These are phyloP conservation scores for Athelia psychrophila DNA, from an alignment of 1,284 basidiomycete species.

Conservation along the genomic window DNA sequence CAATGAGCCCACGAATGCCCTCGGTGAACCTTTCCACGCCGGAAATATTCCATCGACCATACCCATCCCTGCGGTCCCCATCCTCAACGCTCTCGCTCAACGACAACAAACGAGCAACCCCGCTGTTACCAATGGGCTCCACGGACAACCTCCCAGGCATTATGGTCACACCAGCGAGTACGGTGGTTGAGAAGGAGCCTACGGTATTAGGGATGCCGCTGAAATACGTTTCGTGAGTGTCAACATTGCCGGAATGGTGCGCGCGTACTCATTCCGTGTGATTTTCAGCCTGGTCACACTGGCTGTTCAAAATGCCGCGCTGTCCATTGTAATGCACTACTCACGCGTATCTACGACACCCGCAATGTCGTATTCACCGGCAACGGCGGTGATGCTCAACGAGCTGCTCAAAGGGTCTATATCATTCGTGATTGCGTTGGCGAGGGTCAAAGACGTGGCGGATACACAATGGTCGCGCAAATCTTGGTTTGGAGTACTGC, in stretches of 20 bases:
- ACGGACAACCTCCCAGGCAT: conserved; percentile 6
- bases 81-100: conserved; percentile 25
- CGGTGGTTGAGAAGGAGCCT: conserved; percentile 18
- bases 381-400: conserved; percentile 90
- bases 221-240: conserved; percentile 62
- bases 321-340: conserved; percentile 96
- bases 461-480: conserved; percentile 40
- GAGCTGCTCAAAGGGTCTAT: conserved; percentile 93
- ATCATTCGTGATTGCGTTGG: conserved; percentile 74
- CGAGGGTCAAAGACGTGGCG: conserved; percentile 37
- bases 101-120: conserved; percentile 14
- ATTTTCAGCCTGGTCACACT: conserved; percentile 80
- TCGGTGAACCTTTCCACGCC: conserved; percentile 26
- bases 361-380: conserved; percentile 83
- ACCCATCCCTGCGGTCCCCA: conserved; percentile 34
- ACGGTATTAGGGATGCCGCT: conserved; percentile 53
- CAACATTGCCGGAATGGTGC: background rate
- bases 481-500: conserved; percentile 38
- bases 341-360: conserved; percentile 83
- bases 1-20: conserved; percentile 19
- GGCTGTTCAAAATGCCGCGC: conserved; percentile 93
- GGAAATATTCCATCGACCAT: conserved; percentile 40
- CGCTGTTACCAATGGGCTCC: background rate
- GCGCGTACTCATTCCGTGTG: conserved; percentile 3
- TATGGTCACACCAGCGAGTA: conserved; percentile 26